phyloP scores from a whole-genome alignment of 768 basidiomycete genomes.

The Xanthoconium stramineum region DNA sequence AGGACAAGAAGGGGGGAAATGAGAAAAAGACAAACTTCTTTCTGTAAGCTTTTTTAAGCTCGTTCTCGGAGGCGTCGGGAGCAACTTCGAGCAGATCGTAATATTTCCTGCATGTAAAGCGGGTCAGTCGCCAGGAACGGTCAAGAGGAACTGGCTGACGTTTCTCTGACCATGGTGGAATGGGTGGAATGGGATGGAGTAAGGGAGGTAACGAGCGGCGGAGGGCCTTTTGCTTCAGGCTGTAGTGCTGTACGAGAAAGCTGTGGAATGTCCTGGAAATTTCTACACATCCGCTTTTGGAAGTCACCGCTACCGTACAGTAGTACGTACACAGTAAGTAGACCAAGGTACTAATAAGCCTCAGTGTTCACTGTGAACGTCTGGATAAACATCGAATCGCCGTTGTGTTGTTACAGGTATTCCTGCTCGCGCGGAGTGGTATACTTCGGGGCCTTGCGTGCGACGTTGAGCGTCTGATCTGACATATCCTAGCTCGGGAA shows the following conservation, averaged over 20 bases:
- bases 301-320: neutral
- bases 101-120: slow-evolving; percentile 58
- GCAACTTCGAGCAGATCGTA: slow-evolving; percentile 90
- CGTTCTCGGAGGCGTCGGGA: slow-evolving; percentile 73
- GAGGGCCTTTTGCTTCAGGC: slow-evolving; percentile 24
- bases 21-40: slow-evolving; percentile 62
- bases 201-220: slow-evolving; percentile 14
- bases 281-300: slow-evolving; percentile 25
- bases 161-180: slow-evolving; percentile 65
- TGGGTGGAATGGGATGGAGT: slow-evolving; percentile 8
- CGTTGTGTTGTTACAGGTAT: slow-evolving; percentile 93
- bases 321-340: too few species aligned
- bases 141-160: slow-evolving; percentile 33
- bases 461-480: neutral
- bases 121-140: neutral
- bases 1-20: slow-evolving; percentile 1
- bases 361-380: slow-evolving; percentile 49
- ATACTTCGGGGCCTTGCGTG: slow-evolving; percentile 56
- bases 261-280: slow-evolving; percentile 34
- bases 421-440: slow-evolving; percentile 67
- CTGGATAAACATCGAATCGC: slow-evolving; percentile 88
- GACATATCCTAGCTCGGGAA: neutral
- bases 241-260: slow-evolving; percentile 33
- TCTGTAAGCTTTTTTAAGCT: slow-evolving; percentile 94
- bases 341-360: too few species aligned